These are phyloP conservation scores for Fraxinus sp. DNA, from an alignment of 305 asterid species.

Conservation along the genomic window DNA sequence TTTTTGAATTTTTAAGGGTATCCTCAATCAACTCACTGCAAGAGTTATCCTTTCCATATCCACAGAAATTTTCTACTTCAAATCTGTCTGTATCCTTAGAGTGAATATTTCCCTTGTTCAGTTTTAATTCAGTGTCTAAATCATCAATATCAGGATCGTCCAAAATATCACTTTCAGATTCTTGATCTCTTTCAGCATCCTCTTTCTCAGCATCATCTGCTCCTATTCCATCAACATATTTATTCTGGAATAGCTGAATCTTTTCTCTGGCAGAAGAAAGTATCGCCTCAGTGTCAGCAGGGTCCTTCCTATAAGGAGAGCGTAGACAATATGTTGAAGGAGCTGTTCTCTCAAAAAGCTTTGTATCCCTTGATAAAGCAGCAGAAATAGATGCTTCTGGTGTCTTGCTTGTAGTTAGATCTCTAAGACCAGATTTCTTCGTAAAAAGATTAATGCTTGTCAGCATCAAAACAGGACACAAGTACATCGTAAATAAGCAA, in stretches of 20 bases:
- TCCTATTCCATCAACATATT: constrained; percentile 52
- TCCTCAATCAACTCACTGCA: constrained; percentile 31
- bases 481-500: constrained; percentile 4
- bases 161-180: constrained; percentile 69
- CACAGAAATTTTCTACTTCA: constrained; percentile 27
- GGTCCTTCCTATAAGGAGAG: constrained; percentile 76
- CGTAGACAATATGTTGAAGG: constrained; percentile 93
- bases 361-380: constrained; percentile 91
- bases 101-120: constrained; percentile 35
- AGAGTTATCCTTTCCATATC: constrained; percentile 26
- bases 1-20: constrained; percentile 23
- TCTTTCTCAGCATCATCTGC: constrained; percentile 71
- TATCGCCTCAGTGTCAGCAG: constrained; percentile 63
- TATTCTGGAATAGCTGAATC: constrained; percentile 57
- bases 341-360: constrained; percentile 90
- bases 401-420: constrained; percentile 89
- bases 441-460: constrained; percentile 22
- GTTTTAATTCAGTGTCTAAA: constrained; percentile 46
- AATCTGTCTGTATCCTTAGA: constrained; percentile 30
- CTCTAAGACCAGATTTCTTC: constrained; percentile 95
- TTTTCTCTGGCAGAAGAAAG: constrained; percentile 72
- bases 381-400: constrained; percentile 99
- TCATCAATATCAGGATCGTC: constrained; percentile 77
- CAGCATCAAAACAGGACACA: constrained; percentile 27
- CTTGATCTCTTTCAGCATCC: constrained; percentile 72